Evolutionary conservation across 306 rosid species (phyloP).

Genomic region (Cicer yamashitae): DNA sequence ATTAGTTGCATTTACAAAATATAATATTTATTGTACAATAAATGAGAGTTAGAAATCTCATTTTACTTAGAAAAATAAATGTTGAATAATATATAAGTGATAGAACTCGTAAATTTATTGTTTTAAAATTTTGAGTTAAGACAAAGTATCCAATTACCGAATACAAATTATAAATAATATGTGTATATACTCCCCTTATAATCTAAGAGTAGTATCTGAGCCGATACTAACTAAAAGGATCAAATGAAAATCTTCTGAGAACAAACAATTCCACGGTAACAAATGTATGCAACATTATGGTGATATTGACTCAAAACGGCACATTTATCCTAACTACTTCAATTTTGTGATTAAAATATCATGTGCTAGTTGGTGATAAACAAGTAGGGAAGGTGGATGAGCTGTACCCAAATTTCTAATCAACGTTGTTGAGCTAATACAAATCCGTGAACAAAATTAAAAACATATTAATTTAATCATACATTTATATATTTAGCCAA

Average conservation of each 20-base stretch:
- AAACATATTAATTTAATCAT: not conserved
- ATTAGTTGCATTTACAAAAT: too few relatives aligned
- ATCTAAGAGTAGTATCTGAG: too few relatives aligned
- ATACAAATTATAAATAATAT: too few relatives aligned
- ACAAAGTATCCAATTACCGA: too few relatives aligned
- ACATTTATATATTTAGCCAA: not conserved
- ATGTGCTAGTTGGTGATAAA: conserved; percentile 47
- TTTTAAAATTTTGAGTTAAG: too few relatives aligned
- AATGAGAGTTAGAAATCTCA: too few relatives aligned
- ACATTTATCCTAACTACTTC: conserved; percentile 18
- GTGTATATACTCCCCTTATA: too few relatives aligned
- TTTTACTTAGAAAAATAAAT: too few relatives aligned
- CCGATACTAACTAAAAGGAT: too few relatives aligned
- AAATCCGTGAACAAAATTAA: not conserved
- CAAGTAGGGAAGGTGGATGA: conserved; percentile 48
- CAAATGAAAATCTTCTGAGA: not conserved
- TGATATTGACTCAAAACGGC: conserved; percentile 15
- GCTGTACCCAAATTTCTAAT: conserved; percentile 45
- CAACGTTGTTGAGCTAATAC: conserved; percentile 46
- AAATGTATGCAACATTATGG: conserved; percentile 12
- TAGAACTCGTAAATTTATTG: too few relatives aligned
- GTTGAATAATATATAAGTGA: too few relatives aligned
- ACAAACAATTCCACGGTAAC: not conserved
- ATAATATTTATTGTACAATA: too few relatives aligned
- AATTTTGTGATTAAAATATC: conserved; percentile 34